Evolutionary conservation across 2,329 filamentous ascomycete genomes (phyloP).

Genomic region (Aspergillus persii): DNA sequence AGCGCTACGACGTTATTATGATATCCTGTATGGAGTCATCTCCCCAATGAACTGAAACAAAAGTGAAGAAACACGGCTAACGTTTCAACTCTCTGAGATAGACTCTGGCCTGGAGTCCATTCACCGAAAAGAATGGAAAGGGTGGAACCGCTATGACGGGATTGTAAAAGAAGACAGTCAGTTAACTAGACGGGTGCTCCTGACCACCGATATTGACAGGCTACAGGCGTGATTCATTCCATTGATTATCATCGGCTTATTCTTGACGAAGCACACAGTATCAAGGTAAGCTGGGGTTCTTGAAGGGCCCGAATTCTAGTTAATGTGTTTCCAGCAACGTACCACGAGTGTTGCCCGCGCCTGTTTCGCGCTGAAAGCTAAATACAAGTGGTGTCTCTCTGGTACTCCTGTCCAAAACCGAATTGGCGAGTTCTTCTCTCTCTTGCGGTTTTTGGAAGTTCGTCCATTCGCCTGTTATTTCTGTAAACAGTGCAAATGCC

Average conservation of each 20-base stretch:
- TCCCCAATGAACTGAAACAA: background rate
- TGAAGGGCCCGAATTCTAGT: background rate
- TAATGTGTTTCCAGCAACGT: slow-evolving; percentile 45
- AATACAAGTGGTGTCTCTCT: slow-evolving; percentile 92
- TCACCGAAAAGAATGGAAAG: slow-evolving; percentile 87
- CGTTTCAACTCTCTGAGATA: slow-evolving; percentile 15
- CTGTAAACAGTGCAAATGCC: slow-evolving; percentile 82
- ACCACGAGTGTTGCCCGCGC: slow-evolving; percentile 91
- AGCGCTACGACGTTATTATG: slow-evolving; percentile 88
- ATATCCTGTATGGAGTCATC: slow-evolving; percentile 72
- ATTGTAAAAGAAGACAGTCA: slow-evolving; percentile 72
- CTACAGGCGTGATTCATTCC: slow-evolving; percentile 70
- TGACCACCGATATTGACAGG: slow-evolving; percentile 7
- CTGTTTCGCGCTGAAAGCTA: slow-evolving; percentile 84
- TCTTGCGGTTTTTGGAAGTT: slow-evolving; percentile 87
- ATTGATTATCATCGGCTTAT: slow-evolving; percentile 88
- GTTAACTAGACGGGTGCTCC: slow-evolving; percentile 9
- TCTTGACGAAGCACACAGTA: slow-evolving; percentile 92
- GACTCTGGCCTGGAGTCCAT: slow-evolving; percentile 76
- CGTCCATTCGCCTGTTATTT: slow-evolving; percentile 90
- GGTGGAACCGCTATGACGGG: slow-evolving; percentile 76
- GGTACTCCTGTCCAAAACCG: slow-evolving; percentile 95
- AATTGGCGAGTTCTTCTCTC: slow-evolving; percentile 94
- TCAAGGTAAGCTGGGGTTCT: slow-evolving; percentile 61
- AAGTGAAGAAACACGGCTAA: background rate